Evolutionary conservation across 106 monocot species (phyloP).

Genomic region (Amphibolis antarctica): DNA sequence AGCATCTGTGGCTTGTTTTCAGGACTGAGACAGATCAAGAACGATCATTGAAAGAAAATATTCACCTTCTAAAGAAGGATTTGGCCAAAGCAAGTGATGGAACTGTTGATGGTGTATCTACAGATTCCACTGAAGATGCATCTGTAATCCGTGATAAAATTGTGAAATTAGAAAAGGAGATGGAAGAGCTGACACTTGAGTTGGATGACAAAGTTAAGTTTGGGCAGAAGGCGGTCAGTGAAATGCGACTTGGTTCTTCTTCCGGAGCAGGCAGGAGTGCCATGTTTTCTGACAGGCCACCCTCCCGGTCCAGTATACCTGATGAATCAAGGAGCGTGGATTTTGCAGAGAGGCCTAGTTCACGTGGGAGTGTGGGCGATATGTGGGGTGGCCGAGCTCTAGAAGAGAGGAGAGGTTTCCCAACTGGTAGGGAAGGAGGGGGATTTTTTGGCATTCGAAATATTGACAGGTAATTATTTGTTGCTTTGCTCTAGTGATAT

Average conservation of each 20-base stretch:
- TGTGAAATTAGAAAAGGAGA: constrained; percentile 41
- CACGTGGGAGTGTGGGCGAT: constrained; percentile 55
- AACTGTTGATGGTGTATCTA: constrained; percentile 10
- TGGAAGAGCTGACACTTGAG: constrained; percentile 39
- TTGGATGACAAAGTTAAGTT: constrained; percentile 81
- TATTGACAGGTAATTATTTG: constrained; percentile 39
- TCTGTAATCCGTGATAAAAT: constrained; percentile 22
- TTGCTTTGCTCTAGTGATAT: background rate
- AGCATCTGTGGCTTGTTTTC: constrained; percentile 4
- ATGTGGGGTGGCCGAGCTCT: constrained; percentile 25
- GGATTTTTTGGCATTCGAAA: constrained; percentile 35
- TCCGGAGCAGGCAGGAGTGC: constrained; percentile 42
- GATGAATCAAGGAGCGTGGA: constrained; percentile 46
- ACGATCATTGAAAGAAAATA: constrained; percentile 58
- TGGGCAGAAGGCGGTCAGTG: constrained; percentile 33
- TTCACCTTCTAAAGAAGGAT: constrained; percentile 42
- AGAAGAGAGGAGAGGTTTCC: constrained; percentile 57
- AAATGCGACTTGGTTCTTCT: constrained; percentile 50
- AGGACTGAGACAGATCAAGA: constrained; percentile 81
- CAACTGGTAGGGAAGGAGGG: constrained; percentile 31
- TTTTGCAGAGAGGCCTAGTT: constrained; percentile 58
- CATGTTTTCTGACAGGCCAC: constrained; percentile 29
- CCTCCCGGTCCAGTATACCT: constrained; percentile 37
- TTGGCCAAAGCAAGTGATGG: constrained; percentile 20
- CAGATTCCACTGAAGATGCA: constrained; percentile 32